Conservation (phyloP, 257 asterid genomes). For the Solanum sparsipilum region DNA sequence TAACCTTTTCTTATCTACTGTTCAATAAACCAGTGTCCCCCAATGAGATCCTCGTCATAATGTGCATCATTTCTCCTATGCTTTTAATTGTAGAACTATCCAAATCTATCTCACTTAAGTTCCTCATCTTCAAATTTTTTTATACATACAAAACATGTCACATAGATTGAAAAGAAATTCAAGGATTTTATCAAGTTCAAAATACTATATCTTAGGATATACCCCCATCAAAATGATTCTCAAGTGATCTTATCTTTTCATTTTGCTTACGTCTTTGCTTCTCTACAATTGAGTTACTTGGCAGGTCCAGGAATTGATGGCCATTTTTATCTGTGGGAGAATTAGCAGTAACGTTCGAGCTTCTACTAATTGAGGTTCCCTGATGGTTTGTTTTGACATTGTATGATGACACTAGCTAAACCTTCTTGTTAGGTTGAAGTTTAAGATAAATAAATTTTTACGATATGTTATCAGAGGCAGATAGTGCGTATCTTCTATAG, state of each 20-base stretch:
- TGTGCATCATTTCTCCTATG: conserved; percentile 38
- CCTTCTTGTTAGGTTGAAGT: conserved; percentile 34
- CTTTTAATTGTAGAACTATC: conserved; percentile 53
- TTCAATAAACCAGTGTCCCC: conserved; percentile 20
- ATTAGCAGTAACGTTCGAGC: neutral
- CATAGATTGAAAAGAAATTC: neutral
- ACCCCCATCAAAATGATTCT: conserved; percentile 49
- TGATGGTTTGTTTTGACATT: conserved; percentile 33
- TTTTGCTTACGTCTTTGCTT: conserved; percentile 23
- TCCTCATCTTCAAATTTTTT: conserved; percentile 30
- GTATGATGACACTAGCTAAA: conserved; percentile 22
- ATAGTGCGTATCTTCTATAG: neutral
- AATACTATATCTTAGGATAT: conserved; percentile 6
- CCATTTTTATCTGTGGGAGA: conserved; percentile 45
- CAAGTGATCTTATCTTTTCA: conserved; percentile 28
- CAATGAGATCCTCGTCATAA: conserved; percentile 36
- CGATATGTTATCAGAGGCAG: neutral
- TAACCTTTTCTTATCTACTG: too few species aligned
- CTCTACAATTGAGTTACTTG: conserved; percentile 21
- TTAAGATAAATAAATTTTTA: neutral
- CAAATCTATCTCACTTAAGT: conserved; percentile 41
- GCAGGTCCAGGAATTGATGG: conserved; percentile 23
- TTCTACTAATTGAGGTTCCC: conserved; percentile 17
- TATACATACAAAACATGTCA: conserved; percentile 25
- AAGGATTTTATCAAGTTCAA: conserved; percentile 1